Conservation (phyloP, 306 rosid species). For the Prunus fruticosa region DNA sequence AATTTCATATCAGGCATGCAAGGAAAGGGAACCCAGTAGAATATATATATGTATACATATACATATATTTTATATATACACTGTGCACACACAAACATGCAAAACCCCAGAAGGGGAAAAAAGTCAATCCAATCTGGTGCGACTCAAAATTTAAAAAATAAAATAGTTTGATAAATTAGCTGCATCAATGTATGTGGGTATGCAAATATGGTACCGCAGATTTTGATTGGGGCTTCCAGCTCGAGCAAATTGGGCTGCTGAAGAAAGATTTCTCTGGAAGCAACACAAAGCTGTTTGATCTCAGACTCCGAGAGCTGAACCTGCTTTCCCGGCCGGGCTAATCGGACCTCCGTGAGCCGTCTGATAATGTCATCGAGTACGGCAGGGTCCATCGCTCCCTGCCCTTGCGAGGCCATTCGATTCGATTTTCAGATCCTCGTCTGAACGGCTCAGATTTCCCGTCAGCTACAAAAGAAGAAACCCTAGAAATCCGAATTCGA, state of each 20-base stretch:
- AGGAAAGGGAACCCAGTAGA: background rate
- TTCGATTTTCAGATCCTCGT: conserved; percentile 14
- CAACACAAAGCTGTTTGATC: conserved; percentile 85
- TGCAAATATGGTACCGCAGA: conserved; percentile 56
- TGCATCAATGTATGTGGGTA: background rate
- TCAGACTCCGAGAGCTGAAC: conserved; percentile 88
- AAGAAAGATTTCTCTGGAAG: conserved; percentile 76
- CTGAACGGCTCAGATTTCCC: conserved; percentile 13
- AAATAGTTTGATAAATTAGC: background rate
- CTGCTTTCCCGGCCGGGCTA: conserved; percentile 80
- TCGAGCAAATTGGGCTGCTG: conserved; percentile 88
- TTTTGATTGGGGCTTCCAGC: conserved; percentile 95
- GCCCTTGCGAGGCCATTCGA: conserved; percentile 59
- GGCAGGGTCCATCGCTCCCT: conserved; percentile 61
- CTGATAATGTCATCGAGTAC: conserved; percentile 83
- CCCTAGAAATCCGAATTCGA: conserved; percentile 20
- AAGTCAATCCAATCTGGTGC: background rate
- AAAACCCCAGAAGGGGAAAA: background rate
- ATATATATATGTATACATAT: too few species aligned
- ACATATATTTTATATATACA: background rate
- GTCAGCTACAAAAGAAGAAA: background rate
- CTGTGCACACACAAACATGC: background rate
- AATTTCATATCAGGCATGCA: background rate
- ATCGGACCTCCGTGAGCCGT: conserved; percentile 79
- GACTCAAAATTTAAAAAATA: background rate